Evolutionary conservation across 2,329 filamentous ascomycete genomes (phyloP), one percentile per base, ranked within the genome.

Genomic region (Penicillium capsulatum): DNA sequence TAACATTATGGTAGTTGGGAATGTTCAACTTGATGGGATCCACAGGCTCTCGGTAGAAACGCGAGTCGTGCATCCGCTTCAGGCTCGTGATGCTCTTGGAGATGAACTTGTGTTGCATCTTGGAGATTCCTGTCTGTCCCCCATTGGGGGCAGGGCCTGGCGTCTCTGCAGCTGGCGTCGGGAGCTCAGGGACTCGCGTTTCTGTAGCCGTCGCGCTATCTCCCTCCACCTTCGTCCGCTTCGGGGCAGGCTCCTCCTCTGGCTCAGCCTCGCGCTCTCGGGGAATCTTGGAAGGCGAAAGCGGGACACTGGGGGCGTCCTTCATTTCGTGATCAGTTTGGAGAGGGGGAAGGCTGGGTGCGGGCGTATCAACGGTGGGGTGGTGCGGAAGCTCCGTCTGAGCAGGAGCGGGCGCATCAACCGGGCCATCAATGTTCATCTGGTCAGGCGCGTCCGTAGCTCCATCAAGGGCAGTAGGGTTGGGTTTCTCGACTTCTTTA

Each of bases 41-140:
- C 6, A 97, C 92, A 0, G 92, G 83, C 29, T 81, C 76, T 48
- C 80, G 76, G 69, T 95, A 97, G 38, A 83, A 77, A 5, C 69
- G 68, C 2, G 91, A 86, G 44, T 83, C 80, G 61, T 91, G 88
- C 32, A 87, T 90, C 66, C 94, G 92, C 70, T 94, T 94, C 40
- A 91, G 51, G 45, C 51, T 68, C 41, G 60, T 56, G 17, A 71
- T 46, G n/a, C 51, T 55, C 48, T 66, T 67, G 4, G 54, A 44
- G 20, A 71, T 47, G 35, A 66, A 67, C 42, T 69, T 71, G 35
- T 67, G 62, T 42, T 69, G 68, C 36, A 66, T 44, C 35, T 65
- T 65, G 2, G 66, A 70, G 26, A 71, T 60, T n/a, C 51, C 40
- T 7, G 47, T n/a, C 15, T 51, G 40, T 7, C 47, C 45, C 32